Conservation (phyloP, 208 protist genomes). For the Crithidia fasciculata region DNA sequence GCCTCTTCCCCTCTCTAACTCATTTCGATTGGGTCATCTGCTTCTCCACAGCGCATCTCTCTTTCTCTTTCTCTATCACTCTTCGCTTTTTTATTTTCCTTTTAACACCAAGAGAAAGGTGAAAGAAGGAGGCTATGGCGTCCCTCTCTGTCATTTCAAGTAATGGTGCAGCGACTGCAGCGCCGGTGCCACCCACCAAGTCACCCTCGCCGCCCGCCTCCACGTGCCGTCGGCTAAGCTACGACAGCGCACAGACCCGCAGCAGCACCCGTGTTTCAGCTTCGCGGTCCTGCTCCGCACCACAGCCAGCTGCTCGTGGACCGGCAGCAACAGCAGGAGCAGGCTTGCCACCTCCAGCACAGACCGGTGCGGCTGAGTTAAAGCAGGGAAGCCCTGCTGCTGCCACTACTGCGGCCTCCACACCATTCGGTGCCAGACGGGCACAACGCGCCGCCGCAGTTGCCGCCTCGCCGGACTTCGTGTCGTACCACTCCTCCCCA, state of each 20-base stretch:
- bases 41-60: background rate
- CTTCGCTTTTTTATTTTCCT: background rate
- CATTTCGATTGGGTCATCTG: too few species aligned
- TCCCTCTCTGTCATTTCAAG: too few species aligned
- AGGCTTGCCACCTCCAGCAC: background rate
- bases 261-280: constrained; percentile 10
- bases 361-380: too few species aligned
- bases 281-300: constrained; percentile 2
- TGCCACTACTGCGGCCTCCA: background rate
- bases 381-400: background rate
- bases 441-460: too few species aligned
- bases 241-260: constrained; percentile 28
- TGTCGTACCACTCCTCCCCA: constrained; percentile 2
- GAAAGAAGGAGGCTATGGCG: too few species aligned
- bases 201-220: constrained; percentile 31
- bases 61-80: background rate
- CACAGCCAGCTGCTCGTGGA: background rate
- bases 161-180: background rate
- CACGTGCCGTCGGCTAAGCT: constrained; percentile 34
- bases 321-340: background rate
- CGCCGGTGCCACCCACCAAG: background rate
- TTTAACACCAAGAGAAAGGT: too few species aligned
- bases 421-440: too few species aligned
- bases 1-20: too few species aligned
- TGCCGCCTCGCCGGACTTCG: background rate